Evolutionary conservation across 116 monocot genomes (phyloP).

Genomic region (Cymodocea nodosa): DNA sequence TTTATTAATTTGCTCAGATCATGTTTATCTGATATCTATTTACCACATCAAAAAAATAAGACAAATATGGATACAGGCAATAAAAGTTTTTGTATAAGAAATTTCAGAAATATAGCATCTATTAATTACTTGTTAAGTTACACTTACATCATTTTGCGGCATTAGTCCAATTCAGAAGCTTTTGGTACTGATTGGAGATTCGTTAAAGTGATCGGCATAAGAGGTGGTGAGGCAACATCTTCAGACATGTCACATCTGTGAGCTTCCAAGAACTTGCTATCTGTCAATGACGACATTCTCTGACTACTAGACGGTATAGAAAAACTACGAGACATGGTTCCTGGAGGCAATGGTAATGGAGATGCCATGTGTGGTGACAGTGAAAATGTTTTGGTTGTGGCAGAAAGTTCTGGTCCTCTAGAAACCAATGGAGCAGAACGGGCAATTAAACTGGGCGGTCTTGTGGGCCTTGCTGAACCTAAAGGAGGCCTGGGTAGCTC

Average conservation of each 20-base stretch:
- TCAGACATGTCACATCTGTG: conserved; percentile 8
- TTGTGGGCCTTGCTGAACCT: conserved; percentile 14
- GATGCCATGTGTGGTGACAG: conserved; percentile 41
- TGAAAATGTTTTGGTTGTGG: conserved; percentile 13
- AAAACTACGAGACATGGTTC: conserved; percentile 64
- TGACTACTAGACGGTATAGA: conserved; percentile 69
- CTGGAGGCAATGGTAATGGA: conserved; percentile 68
- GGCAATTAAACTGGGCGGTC: conserved; percentile 30
- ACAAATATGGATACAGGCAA: no score
- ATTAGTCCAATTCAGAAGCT: conserved; percentile 11
- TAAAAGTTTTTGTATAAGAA: no score
- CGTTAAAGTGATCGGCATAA: conserved; percentile 27
- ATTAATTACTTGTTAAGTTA: neutral
- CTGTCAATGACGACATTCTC: conserved; percentile 24
- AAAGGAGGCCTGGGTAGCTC: conserved; percentile 87
- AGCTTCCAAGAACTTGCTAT: conserved; percentile 26
- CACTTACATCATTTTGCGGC: conserved; percentile 16
- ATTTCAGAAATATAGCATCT: no score
- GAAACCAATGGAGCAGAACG: conserved; percentile 71
- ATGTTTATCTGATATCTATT: no score
- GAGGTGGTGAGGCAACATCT: conserved; percentile 34
- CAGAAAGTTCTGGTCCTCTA: conserved; percentile 25
- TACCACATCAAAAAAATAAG: no score
- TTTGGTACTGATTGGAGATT: conserved; percentile 10
- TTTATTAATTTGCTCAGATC: no score